These are phyloP conservation scores for Arabidopsis suecica DNA, from an alignment of 345 rosid genomes.

Conservation along the genomic window DNA sequence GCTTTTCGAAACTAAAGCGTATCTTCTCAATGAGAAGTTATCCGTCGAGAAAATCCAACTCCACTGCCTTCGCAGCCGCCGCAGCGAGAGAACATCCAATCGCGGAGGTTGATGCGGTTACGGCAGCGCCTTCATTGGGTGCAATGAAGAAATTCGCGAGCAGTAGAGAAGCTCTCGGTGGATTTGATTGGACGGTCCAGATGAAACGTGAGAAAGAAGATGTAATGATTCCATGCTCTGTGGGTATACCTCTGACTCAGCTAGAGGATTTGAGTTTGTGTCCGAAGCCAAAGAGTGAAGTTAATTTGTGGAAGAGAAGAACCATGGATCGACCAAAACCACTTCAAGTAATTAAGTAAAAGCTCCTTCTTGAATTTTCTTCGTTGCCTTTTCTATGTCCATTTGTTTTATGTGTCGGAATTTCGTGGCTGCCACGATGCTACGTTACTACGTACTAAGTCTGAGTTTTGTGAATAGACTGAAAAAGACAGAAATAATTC, in stretches of 20 bases:
- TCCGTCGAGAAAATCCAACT: conserved; percentile 44
- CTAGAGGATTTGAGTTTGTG: conserved; percentile 16
- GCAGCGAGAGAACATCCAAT: conserved; percentile 41
- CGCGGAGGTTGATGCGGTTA: neutral
- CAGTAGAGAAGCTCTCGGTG: conserved; percentile 57
- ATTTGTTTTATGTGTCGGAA: neutral
- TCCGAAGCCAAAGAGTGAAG: conserved; percentile 51
- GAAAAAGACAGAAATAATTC: neutral
- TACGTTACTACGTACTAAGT: conserved; percentile 7
- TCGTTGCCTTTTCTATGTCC: neutral
- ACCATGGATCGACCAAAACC: conserved; percentile 69
- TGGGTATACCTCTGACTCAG: conserved; percentile 8
- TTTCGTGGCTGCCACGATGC: neutral
- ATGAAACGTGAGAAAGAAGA: conserved; percentile 40
- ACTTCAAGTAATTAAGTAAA: conserved; percentile 60
- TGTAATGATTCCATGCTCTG: conserved; percentile 22
- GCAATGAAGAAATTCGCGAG: conserved; percentile 78
- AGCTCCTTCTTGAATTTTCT: conserved; percentile 3
- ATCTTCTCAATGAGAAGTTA: conserved; percentile 43
- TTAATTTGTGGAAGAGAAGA: conserved; percentile 88
- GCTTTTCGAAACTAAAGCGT: conserved; percentile 49
- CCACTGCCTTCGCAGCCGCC: neutral
- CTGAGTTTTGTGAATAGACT: conserved; percentile 11
- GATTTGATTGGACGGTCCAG: conserved; percentile 73
- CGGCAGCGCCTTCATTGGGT: conserved; percentile 46